phyloP scores from a whole-genome alignment of 371 early-diverging fungal species.

The Aphelidium insulamus region DNA sequence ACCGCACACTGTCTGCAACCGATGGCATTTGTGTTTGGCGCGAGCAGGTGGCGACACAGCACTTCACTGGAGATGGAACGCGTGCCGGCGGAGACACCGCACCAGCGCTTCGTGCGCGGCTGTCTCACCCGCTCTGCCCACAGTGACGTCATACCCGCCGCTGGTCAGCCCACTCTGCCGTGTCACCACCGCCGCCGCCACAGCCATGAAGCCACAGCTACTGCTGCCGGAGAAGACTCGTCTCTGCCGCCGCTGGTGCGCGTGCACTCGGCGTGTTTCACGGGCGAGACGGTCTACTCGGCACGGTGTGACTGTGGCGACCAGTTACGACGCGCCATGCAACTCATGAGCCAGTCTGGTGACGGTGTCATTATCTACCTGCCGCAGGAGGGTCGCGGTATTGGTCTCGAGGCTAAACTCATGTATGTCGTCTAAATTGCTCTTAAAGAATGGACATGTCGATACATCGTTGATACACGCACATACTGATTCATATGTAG shows the following conservation, averaged over 20 bases:
- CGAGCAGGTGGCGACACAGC: too few species aligned
- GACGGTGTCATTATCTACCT: constrained; percentile 79
- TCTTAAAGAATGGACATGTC: not conserved
- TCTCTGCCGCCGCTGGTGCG: constrained; percentile 45
- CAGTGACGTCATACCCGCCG: too few species aligned
- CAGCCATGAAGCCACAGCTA: too few species aligned
- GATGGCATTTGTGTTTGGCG: too few species aligned
- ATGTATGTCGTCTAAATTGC: constrained; percentile 33
- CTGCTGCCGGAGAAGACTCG: too few species aligned
- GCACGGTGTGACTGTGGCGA: constrained; percentile 90
- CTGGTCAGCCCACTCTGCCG: too few species aligned
- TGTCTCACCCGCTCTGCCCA: too few species aligned
- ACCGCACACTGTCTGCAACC: too few species aligned
- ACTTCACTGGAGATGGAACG: too few species aligned
- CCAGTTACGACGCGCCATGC: constrained; percentile 81
- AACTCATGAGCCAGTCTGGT: constrained; percentile 52
- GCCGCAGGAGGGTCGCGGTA: constrained; percentile 87
- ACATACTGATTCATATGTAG: constrained; percentile 10
- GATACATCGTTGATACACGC: not conserved
- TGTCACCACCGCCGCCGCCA: too few species aligned
- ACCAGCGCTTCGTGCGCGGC: too few species aligned
- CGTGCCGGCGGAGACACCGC: too few species aligned
- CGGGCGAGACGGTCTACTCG: constrained; percentile 81
- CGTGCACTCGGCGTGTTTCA: constrained; percentile 91
- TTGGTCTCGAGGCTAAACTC: constrained; percentile 77